These are phyloP conservation scores for Glomus cerebriforme DNA, from an alignment of 192 early-diverging fungal genomes.

Conservation along the genomic window DNA sequence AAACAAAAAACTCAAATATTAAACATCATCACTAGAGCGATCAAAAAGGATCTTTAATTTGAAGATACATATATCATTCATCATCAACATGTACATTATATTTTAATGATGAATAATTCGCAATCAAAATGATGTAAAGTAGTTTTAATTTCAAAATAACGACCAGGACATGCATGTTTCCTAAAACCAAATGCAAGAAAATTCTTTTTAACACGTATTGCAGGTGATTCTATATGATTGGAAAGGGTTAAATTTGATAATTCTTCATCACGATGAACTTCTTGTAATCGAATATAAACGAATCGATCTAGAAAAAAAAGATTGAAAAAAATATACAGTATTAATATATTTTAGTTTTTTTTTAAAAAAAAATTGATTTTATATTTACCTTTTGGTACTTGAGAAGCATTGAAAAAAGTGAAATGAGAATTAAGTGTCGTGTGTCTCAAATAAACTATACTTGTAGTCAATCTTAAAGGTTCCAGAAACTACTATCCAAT, in stretches of 20 bases:
- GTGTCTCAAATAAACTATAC: not conserved
- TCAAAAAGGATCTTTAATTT: not conserved
- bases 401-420: not conserved
- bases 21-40: not conserved
- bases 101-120: no score
- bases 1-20: no score
- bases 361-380: no score
- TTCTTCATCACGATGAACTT: not conserved
- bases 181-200: not conserved
- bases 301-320: no score
- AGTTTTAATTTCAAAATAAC: not conserved
- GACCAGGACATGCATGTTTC: slow-evolving; percentile 15
- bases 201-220: not conserved
- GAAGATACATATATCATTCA: not conserved
- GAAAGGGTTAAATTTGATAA: not conserved
- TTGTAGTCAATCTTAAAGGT: not conserved
- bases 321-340: no score
- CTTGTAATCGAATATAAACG: no score
- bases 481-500: slow-evolving; percentile 2
- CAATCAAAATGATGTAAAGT: not conserved
- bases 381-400: not conserved
- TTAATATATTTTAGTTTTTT: not conserved
- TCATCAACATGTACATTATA: not conserved
- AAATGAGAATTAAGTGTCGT: no score
- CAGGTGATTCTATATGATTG: not conserved